Conservation (phyloP, 352 stramenopile genomes). For the Globisporangium barbulae region DNA sequence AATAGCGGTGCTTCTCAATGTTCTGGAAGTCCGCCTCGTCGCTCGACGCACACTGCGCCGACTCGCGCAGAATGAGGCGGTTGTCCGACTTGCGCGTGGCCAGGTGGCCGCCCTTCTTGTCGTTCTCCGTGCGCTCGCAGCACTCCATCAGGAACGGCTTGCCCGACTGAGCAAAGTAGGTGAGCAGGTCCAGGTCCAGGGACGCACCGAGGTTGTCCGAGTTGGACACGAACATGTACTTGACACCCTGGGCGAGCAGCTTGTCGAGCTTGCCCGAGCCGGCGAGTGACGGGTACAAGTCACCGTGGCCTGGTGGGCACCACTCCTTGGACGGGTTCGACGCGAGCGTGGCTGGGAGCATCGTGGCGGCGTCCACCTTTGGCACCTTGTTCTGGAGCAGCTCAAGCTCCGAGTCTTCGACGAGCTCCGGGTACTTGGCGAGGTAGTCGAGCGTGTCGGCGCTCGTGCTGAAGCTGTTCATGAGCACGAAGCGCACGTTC, state of each 20-base stretch:
- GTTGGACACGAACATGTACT: constrained; percentile 91
- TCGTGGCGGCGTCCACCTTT: constrained; percentile 90
- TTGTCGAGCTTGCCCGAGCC: constrained; percentile 86
- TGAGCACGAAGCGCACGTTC: constrained; percentile 89
- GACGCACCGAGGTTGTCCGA: constrained; percentile 86
- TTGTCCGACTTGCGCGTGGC: constrained; percentile 88
- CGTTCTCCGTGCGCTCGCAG: constrained; percentile 97
- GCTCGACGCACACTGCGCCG: constrained; percentile 82
- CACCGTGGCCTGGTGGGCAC: constrained; percentile 83
- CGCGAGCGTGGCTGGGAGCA: constrained; percentile 55
- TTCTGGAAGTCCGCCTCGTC: constrained; percentile 86
- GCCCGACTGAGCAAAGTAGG: constrained; percentile 87
- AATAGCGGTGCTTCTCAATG: constrained; percentile 86
- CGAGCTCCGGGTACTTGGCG: constrained; percentile 88
- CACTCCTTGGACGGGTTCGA: constrained; percentile 81
- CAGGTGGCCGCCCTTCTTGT: constrained; percentile 99
- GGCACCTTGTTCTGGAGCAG: constrained; percentile 99
- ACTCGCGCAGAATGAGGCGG: constrained; percentile 94
- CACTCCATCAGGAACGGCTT: constrained; percentile 94
- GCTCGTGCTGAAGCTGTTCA: constrained; percentile 89
- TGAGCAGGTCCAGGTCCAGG: constrained; percentile 82
- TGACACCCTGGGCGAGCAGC: constrained; percentile 77
- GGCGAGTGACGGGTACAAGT: constrained; percentile 82
- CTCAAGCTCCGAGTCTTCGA: constrained; percentile 94
- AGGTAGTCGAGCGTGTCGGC: constrained; percentile 85